Percentiles rank a stretch among this genome's conserved stretches.
phyloP scores from a whole-genome alignment of 2,329 filamentous ascomycete species.

The Fusarium ambrosium region DNA sequence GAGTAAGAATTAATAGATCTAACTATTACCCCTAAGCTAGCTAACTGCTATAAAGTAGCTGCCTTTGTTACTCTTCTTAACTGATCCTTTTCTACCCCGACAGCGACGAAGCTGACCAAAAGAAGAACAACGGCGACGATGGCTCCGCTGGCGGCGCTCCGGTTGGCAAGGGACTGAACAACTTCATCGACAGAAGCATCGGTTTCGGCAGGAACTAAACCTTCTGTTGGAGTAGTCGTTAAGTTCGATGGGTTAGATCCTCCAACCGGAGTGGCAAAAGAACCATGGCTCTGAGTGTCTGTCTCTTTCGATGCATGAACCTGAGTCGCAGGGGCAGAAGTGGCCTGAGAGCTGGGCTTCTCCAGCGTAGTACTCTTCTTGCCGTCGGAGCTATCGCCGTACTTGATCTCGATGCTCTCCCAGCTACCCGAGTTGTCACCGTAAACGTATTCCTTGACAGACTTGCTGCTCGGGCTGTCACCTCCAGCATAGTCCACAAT shows the following conservation, averaged over 20 bases:
- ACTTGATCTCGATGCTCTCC: conserved; percentile 62
- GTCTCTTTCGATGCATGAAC: background rate
- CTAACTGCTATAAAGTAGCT: no score
- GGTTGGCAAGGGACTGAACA: background rate
- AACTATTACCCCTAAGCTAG: no score
- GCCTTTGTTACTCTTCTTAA: no score
- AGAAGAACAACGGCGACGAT: background rate
- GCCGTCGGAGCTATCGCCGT: background rate
- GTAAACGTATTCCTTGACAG: conserved; percentile 60
- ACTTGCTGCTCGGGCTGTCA: conserved; percentile 53
- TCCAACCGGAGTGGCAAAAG: background rate
- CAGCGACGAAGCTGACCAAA: background rate
- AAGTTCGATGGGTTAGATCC: background rate
- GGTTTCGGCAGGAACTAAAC: background rate
- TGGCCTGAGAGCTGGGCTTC: background rate
- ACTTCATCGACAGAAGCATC: background rate
- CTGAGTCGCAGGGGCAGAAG: background rate
- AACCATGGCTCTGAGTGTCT: background rate
- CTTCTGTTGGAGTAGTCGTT: background rate
- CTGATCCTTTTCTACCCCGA: no score
- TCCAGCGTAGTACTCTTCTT: background rate
- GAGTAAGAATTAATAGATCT: no score
- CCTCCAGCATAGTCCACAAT: conserved; percentile 66
- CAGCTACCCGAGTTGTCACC: conserved; percentile 61
- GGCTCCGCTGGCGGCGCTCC: background rate